Evolutionary conservation across 2,329 filamentous ascomycete genomes (phyloP), one percentile per base, ranked within the genome.

Genomic region (Hirsutella thompsonii): DNA sequence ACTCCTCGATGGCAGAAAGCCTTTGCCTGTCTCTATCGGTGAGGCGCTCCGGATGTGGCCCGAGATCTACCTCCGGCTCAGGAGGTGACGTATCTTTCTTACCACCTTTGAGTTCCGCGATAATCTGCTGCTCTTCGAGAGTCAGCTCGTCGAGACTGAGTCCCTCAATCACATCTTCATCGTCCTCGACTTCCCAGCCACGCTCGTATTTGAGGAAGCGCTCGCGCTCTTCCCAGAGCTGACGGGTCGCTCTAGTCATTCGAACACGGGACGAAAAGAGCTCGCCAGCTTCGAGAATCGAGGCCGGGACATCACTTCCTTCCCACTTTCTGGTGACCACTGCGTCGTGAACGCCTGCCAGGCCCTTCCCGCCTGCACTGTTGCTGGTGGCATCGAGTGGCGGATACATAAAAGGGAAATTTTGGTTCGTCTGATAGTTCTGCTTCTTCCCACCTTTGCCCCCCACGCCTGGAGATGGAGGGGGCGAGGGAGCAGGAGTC

Each of bases 401-500:
- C 2, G 92, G 92, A 51, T 98, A 98, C 65, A 98, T 79, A 55
- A 98, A 96, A 0, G 92, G 92, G 49, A 98, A 96, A 56, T 95
- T 92, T 53, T 98, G 92, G 55, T 98, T 98, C 0, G 92, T 98
- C 59, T 98, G 92, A 54, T 98, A 98, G 51, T 96, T 98, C 55
- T 98, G 92, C 57, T 98, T 98, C 69, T 98, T 98, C 1, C 83
- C 89, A 40, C 84, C 86, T 59, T 96, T 98, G 0, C 88, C 88
- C 20, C 88, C 89, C 28, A 82, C 81, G 9, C 69, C 73, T 1
- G 92, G 92, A 1, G 90, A 95, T 1, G 92, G 92, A 0, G 92
- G 92, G 20, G 92, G 92, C 0, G 92, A 98, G 2, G 92, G 92
- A 0, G 89, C 90, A 1, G 92, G 92, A 1, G 92, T 98, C n/a